Evolutionary conservation across 345 rosid species (phyloP), one percentile per base, ranked within the genome.

Genomic region (Schrenkiella parvula): DNA sequence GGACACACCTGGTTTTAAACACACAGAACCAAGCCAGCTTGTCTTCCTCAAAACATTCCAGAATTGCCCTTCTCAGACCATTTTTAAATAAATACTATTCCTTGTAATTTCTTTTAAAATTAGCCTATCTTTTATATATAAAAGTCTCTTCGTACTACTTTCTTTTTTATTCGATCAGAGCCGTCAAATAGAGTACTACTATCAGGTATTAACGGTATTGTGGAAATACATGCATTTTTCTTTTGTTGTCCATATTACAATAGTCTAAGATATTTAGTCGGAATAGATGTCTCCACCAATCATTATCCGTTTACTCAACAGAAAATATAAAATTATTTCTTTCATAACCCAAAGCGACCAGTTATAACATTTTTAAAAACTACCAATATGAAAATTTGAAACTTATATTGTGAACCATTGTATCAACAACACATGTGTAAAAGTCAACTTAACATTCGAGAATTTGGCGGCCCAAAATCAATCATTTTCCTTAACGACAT

Each of bases 111-210:
- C n/a, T n/a, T 32, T 22, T 42, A 14, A 46, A 26, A 46, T 56
- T 34, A 73, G n/a, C 26, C 25, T 72, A 19, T 54, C 47, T 53
- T 72, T 42, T 32, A 31, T 21, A 12, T 22, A 48, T 22, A 51
- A 63, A 28, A 54, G 23, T 72, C 15, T 64, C 8, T 17, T 42
- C 29, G 54, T 72, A 52, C 46, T 23, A 19, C 21, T 57, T 11
- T 57, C 2, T 52, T 68, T 67, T 41, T 41, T 59, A 32, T 67
- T 68, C 48, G 56, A 59, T 41, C 73, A 67, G 29, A 74, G 73
- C 78, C 78, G 78, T 68, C 78, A 74, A 74, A 58, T 48, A 9
- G 25, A 32, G 38, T 41, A 67, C 69, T 72, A 53, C 63, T 72
- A 64, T n/a, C n/a, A n/a, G 28, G 22, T 73, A 29, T 32, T 50